Evolutionary conservation across 2,329 filamentous ascomycete genomes (phyloP).

Genomic region (Fonsecaea multimorphosa): DNA sequence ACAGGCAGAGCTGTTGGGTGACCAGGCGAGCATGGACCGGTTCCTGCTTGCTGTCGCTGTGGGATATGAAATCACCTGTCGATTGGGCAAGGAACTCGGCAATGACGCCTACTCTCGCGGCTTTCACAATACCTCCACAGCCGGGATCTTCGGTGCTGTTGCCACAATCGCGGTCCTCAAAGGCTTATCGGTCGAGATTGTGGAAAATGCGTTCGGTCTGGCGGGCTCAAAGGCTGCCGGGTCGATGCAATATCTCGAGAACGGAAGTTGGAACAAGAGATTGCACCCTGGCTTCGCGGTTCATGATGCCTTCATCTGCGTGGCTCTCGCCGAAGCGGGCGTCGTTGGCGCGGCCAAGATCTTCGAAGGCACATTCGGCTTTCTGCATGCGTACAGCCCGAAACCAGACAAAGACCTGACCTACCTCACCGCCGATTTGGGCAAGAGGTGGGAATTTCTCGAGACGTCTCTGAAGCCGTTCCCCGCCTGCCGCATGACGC

Average conservation of each 20-base stretch:
- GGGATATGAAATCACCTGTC: constrained; percentile 45
- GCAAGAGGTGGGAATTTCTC: constrained; percentile 35
- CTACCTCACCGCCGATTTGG: constrained; percentile 29
- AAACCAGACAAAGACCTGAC: constrained; percentile 28
- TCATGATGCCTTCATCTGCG: constrained; percentile 48
- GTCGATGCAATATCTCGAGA: constrained; percentile 49
- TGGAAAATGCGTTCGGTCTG: constrained; percentile 47
- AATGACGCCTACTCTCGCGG: constrained; percentile 45
- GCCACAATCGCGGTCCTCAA: constrained; percentile 44
- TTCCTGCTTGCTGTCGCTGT: constrained; percentile 45
- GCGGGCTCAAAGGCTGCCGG: constrained; percentile 48
- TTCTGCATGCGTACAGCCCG: constrained; percentile 37
- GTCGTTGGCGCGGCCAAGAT: constrained; percentile 40
- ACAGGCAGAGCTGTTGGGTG: constrained; percentile 42
- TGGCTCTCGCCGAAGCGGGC: constrained; percentile 46
- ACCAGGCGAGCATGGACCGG: constrained; percentile 31
- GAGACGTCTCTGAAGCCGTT: constrained; percentile 37
- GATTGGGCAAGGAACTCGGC: constrained; percentile 45
- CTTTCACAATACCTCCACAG: constrained; percentile 49
- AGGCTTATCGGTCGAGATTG: constrained; percentile 34
- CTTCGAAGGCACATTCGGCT: constrained; percentile 37
- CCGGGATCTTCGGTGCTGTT: constrained; percentile 48
- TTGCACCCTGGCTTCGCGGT: constrained; percentile 49
- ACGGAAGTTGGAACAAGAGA: constrained; percentile 49
- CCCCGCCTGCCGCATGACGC: constrained; percentile 39